Percentiles rank a stretch among this genome's conserved stretches.
Evolutionary conservation across 441 rosid species (phyloP).

Genomic region (Iberis amara): DNA sequence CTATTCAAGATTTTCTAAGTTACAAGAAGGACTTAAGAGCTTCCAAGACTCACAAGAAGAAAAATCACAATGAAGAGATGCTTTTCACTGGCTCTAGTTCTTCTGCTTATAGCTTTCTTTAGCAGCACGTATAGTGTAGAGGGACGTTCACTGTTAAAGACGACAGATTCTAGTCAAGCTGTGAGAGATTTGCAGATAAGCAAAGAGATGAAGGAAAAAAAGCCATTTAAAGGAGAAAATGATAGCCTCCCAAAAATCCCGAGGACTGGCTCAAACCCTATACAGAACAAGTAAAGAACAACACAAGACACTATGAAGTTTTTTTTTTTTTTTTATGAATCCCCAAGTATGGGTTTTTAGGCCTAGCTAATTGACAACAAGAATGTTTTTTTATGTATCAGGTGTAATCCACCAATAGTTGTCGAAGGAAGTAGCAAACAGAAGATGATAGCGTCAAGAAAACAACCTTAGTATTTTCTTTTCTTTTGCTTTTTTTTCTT

Average conservation of each 20-base stretch:
- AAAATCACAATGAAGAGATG: constrained; percentile 36
- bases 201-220: constrained; percentile 28
- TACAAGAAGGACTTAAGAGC: constrained; percentile 9
- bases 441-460: constrained; percentile 24
- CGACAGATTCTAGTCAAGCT: constrained; percentile 28
- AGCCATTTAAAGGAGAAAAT: constrained; percentile 34
- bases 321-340: constrained; percentile 17
- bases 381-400: constrained; percentile 30
- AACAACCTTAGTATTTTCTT: constrained; percentile 13
- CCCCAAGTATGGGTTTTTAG: constrained; percentile 19
- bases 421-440: constrained; percentile 26
- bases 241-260: constrained; percentile 66
- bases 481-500: constrained; percentile 1
- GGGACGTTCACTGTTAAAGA: constrained; percentile 31
- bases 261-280: constrained; percentile 58
- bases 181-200: constrained; percentile 33
- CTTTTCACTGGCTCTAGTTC: constrained; percentile 34
- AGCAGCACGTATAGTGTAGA: constrained; percentile 35
- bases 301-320: constrained; percentile 5
- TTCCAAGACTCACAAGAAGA: constrained; percentile 34
- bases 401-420: constrained; percentile 33
- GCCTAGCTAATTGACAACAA: constrained; percentile 27
- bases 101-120: constrained; percentile 41
- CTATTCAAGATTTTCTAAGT: constrained; percentile 4
- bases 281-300: constrained; percentile 58